These are phyloP conservation scores for Phytophthora colocasiae DNA, from an alignment of 352 stramenopile species.

Conservation along the genomic window DNA sequence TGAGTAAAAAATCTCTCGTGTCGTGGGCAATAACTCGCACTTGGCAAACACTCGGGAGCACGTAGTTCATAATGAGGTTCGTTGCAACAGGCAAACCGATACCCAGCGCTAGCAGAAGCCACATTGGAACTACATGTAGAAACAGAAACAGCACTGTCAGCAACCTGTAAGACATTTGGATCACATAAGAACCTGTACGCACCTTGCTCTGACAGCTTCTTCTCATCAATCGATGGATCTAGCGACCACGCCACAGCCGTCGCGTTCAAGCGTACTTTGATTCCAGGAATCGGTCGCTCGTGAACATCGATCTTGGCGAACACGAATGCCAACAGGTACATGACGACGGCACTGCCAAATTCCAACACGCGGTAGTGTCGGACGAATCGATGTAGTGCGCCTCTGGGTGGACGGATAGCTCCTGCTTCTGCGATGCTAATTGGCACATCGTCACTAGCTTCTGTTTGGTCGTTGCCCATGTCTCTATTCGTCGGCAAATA, in stretches of 20 bases:
- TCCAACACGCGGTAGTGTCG: slow-evolving; percentile 60
- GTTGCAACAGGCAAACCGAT: slow-evolving; percentile 47
- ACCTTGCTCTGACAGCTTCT: slow-evolving; percentile 57
- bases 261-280: slow-evolving; percentile 54
- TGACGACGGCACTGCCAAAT: slow-evolving; percentile 54
- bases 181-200: background rate
- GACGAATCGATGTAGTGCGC: slow-evolving; percentile 26
- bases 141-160: background rate
- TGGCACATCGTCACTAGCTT: slow-evolving; percentile 14
- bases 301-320: slow-evolving; percentile 65
- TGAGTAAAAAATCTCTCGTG: slow-evolving; percentile 80
- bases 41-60: slow-evolving; percentile 55
- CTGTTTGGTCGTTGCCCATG: slow-evolving; percentile 11
- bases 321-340: slow-evolving; percentile 54
- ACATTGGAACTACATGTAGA: slow-evolving; percentile 68
- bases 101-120: slow-evolving; percentile 42
- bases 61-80: slow-evolving; percentile 70
- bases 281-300: slow-evolving; percentile 59
- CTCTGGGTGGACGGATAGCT: background rate
- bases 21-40: slow-evolving; percentile 71
- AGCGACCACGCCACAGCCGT: slow-evolving; percentile 50
- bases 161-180: too few species aligned
- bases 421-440: slow-evolving; percentile 23
- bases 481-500: slow-evolving; percentile 14
- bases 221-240: slow-evolving; percentile 59